Conservation (phyloP, 2,329 filamentous ascomycete species). For the Fusarium sp. region DNA sequence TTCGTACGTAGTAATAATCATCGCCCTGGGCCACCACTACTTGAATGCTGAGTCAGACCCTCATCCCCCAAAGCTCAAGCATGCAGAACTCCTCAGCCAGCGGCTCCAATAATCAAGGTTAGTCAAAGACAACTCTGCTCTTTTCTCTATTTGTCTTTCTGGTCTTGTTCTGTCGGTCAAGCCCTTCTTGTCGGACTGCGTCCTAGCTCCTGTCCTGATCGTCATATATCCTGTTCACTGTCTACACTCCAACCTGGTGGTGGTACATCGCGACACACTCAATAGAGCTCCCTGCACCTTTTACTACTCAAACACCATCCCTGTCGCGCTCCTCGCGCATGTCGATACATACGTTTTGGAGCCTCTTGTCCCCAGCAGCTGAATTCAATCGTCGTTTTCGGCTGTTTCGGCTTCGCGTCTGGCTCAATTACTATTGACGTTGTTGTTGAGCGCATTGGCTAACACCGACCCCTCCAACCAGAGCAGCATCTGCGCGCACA, state of each 20-base stretch:
- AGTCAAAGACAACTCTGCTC: slow-evolving; percentile 36
- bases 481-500: slow-evolving; percentile 56
- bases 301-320: slow-evolving; percentile 36
- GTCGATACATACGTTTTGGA: slow-evolving; percentile 24
- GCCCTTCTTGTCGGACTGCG: slow-evolving; percentile 19
- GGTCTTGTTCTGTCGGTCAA: slow-evolving; percentile 16
- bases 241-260: slow-evolving; percentile 18
- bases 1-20: slow-evolving; percentile 46
- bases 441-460: slow-evolving; percentile 36
- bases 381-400: slow-evolving; percentile 17
- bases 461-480: slow-evolving; percentile 41
- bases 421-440: slow-evolving; percentile 31
- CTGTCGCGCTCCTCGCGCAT: slow-evolving; percentile 37
- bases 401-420: slow-evolving; percentile 18
- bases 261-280: slow-evolving; percentile 34
- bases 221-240: slow-evolving; percentile 14
- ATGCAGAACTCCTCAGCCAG: slow-evolving; percentile 48
- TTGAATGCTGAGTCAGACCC: slow-evolving; percentile 50
- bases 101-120: slow-evolving; percentile 48
- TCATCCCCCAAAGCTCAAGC: slow-evolving; percentile 43
- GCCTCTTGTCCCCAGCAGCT: slow-evolving; percentile 18
- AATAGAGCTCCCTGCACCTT: slow-evolving; percentile 31
- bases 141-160: slow-evolving; percentile 25
- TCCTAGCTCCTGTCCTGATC: slow-evolving; percentile 18
- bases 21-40: slow-evolving; percentile 41